Evolutionary conservation across 1,139 yeast genomes (phyloP).

Genomic region (Lodderomyces theae): DNA sequence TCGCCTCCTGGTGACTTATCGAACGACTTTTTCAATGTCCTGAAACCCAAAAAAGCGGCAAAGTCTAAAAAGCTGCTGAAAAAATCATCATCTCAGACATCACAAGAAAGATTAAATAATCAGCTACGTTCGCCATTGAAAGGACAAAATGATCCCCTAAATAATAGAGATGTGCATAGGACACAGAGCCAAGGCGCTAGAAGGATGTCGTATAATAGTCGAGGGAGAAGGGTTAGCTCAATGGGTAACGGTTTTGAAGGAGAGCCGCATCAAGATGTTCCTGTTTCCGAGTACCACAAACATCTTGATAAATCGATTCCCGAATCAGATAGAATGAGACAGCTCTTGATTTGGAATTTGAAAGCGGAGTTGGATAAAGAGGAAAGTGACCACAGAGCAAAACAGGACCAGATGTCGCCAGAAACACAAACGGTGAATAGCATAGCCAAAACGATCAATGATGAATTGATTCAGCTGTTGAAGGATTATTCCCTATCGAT

Average conservation of each 20-base stretch:
- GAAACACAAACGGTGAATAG: constrained; percentile 43
- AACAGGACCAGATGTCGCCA: constrained; percentile 18
- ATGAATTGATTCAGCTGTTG: constrained; percentile 59
- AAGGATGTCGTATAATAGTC: constrained; percentile 48
- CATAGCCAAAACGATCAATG: constrained; percentile 64
- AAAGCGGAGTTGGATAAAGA: constrained; percentile 43
- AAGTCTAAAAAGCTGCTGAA: not conserved
- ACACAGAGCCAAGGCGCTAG: constrained; percentile 23
- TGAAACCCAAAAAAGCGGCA: constrained; percentile 3
- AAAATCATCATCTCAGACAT: not conserved
- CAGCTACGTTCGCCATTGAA: constrained; percentile 11
- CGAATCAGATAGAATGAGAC: constrained; percentile 73
- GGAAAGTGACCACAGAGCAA: constrained; percentile 25
- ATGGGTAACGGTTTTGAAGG: constrained; percentile 66
- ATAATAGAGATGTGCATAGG: not conserved
- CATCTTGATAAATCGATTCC: constrained; percentile 62
- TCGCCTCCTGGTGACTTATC: constrained; percentile 15
- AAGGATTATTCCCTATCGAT: constrained; percentile 57
- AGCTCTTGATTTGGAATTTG: constrained; percentile 67
- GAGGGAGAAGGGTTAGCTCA: constrained; percentile 75
- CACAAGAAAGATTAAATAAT: not conserved
- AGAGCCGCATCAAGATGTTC: constrained; percentile 64
- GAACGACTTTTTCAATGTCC: constrained; percentile 5
- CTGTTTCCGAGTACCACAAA: constrained; percentile 56
- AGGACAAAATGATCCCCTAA: not conserved